Evolutionary conservation across 2,329 filamentous ascomycete genomes (phyloP).

Genomic region (Emmonsiellopsis sp.): DNA sequence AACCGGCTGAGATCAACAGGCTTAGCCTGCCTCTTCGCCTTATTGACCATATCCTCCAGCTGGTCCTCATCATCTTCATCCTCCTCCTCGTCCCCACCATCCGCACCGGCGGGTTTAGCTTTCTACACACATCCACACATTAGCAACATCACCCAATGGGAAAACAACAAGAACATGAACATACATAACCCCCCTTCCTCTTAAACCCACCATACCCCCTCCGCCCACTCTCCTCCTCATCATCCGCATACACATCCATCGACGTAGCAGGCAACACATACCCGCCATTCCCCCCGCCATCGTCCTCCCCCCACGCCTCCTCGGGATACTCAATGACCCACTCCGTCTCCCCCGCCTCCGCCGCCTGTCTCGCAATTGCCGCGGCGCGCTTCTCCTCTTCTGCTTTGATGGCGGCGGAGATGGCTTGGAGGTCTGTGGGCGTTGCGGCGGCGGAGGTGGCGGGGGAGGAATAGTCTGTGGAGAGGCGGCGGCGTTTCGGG

Average conservation of each 20-base stretch:
- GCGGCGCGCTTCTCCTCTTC: constrained; percentile 34
- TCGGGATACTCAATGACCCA: constrained; percentile 33
- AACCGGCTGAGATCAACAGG: constrained; percentile 2
- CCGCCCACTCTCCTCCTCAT: constrained; percentile 25
- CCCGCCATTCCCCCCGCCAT: constrained; percentile 8
- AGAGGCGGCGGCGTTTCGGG: constrained; percentile 31
- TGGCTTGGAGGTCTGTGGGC: constrained; percentile 28
- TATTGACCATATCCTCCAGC: constrained; percentile 13
- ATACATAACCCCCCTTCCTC: constrained; percentile 22
- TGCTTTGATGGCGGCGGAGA: constrained; percentile 31
- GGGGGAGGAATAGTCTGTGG: constrained; percentile 12
- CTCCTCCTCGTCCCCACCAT: constrained; percentile 3
- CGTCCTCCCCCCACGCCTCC: constrained; percentile 4
- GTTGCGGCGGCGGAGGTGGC: constrained; percentile 15
- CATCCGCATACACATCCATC: constrained; percentile 9
- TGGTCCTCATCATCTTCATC: constrained; percentile 9
- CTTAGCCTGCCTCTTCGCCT: constrained; percentile 7
- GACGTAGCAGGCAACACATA: neutral
- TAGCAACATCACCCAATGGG: neutral
- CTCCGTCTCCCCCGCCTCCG: constrained; percentile 35
- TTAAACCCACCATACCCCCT: constrained; percentile 32
- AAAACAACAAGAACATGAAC: neutral
- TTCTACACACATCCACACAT: neutral
- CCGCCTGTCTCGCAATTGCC: constrained; percentile 31
- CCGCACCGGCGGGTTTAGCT: neutral